Conservation (phyloP, 2,329 filamentous ascomycete genomes). For the Phaeosphaeriaceae sp. region DNA sequence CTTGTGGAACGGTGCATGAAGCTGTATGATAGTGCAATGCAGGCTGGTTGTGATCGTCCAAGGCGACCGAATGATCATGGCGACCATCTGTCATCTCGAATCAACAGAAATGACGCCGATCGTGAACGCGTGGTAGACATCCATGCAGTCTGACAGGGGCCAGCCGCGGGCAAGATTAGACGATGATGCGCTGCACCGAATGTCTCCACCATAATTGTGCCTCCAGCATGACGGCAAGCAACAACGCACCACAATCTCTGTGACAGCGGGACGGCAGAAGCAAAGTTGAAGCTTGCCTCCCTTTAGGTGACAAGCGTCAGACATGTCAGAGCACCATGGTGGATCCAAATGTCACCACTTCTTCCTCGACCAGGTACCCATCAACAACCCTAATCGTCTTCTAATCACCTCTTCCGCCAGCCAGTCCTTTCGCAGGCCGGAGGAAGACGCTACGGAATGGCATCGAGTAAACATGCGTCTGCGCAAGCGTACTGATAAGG, state of each 20-base stretch:
- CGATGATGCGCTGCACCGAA: slow-evolving; percentile 12
- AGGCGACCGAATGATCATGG: slow-evolving; percentile 19
- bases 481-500: slow-evolving; percentile 38
- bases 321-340: slow-evolving; percentile 24
- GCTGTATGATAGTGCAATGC: slow-evolving; percentile 19
- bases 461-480: slow-evolving; percentile 32
- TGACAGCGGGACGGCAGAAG: slow-evolving; percentile 30
- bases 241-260: neutral
- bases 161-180: slow-evolving; percentile 23
- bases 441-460: slow-evolving; percentile 28
- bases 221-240: slow-evolving; percentile 1
- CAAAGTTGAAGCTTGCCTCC: slow-evolving; percentile 14
- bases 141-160: slow-evolving; percentile 20
- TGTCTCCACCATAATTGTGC: neutral
- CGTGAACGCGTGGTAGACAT: slow-evolving; percentile 13
- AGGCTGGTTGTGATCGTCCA: slow-evolving; percentile 17
- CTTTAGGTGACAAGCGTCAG: neutral
- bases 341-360: slow-evolving; percentile 13
- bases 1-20: slow-evolving; percentile 14
- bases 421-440: slow-evolving; percentile 18
- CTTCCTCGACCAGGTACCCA: slow-evolving; percentile 12
- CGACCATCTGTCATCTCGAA: slow-evolving; percentile 15
- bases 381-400: slow-evolving; percentile 13
- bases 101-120: slow-evolving; percentile 16
- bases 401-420: slow-evolving; percentile 10